These are phyloP conservation scores for Mortierella polycephala DNA, from an alignment of 371 early-diverging fungal genomes.

Conservation along the genomic window DNA sequence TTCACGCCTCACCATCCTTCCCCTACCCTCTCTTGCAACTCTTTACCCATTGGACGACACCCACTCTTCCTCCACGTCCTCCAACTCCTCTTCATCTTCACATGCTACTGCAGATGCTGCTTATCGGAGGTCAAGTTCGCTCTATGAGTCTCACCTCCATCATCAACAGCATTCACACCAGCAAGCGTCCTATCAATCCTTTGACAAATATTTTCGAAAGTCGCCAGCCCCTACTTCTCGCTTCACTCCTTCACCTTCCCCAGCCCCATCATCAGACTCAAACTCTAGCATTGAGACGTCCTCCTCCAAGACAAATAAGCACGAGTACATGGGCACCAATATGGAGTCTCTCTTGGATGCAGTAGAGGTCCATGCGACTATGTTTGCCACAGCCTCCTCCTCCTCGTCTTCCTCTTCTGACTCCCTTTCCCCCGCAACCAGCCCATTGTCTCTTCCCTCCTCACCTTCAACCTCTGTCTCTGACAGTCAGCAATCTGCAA, in stretches of 20 bases:
- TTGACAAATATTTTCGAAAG: conserved; percentile 31
- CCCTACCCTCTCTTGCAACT: conserved; percentile 51
- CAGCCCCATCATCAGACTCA: conserved; percentile 7
- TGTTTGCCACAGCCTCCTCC: conserved; percentile 18
- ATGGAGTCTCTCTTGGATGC: conserved; percentile 47
- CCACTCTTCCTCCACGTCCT: conserved; percentile 17
- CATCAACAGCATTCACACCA: conserved; percentile 16
- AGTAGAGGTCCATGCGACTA: conserved; percentile 30
- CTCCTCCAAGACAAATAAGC: conserved; percentile 16
- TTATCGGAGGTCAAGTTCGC: conserved; percentile 1
- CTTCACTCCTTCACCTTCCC: conserved; percentile 8
- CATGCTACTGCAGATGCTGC: neutral
- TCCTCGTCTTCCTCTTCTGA: conserved; percentile 21
- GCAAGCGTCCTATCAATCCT: conserved; percentile 39
- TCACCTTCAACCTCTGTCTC: conserved; percentile 13
- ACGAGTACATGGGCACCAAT: conserved; percentile 37
- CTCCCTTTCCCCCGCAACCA: conserved; percentile 31
- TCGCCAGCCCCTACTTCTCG: conserved; percentile 15
- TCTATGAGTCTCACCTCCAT: conserved; percentile 6
- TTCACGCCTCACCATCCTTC: conserved; percentile 52
- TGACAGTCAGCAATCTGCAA: conserved; percentile 1
- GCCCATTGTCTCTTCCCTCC: conserved; percentile 19
- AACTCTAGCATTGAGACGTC: neutral
- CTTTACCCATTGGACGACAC: conserved; percentile 33
- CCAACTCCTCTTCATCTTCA: conserved; percentile 1